Conservation (phyloP, 2,329 filamentous ascomycete genomes). For the Beauveria brongniartii region DNA sequence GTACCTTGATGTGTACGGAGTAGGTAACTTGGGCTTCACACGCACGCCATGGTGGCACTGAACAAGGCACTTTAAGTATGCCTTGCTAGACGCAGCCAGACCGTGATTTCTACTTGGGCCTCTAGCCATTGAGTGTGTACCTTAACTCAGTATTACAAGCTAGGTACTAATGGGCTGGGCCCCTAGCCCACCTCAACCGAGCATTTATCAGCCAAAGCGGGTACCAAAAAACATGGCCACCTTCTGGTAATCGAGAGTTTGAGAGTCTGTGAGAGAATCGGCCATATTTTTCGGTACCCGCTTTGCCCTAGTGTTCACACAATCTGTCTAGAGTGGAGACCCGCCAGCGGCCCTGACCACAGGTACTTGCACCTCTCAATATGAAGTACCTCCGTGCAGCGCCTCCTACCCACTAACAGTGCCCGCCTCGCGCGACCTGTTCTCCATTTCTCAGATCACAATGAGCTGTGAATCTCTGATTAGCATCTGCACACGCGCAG, state of each 20-base stretch:
- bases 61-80: background rate
- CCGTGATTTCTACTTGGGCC: background rate
- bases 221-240: too few relatives aligned
- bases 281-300: too few relatives aligned
- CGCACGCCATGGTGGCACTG: background rate
- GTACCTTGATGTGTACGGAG: background rate
- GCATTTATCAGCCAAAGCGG: too few relatives aligned
- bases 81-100: background rate
- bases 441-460: constrained; percentile 1
- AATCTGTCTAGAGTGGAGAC: background rate
- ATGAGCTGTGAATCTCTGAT: constrained; percentile 5
- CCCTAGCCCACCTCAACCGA: too few relatives aligned
- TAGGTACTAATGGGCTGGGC: too few relatives aligned
- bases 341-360: background rate
- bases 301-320: background rate
- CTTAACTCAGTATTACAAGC: background rate
- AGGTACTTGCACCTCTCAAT: background rate
- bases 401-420: background rate
- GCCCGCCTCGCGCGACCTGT: background rate
- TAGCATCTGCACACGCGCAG: background rate
- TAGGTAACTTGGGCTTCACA: too few relatives aligned
- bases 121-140: background rate
- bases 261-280: too few relatives aligned
- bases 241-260: too few relatives aligned
- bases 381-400: background rate